Conservation (phyloP, 1,139 yeast species). For the Suhomyces anneliseae region DNA sequence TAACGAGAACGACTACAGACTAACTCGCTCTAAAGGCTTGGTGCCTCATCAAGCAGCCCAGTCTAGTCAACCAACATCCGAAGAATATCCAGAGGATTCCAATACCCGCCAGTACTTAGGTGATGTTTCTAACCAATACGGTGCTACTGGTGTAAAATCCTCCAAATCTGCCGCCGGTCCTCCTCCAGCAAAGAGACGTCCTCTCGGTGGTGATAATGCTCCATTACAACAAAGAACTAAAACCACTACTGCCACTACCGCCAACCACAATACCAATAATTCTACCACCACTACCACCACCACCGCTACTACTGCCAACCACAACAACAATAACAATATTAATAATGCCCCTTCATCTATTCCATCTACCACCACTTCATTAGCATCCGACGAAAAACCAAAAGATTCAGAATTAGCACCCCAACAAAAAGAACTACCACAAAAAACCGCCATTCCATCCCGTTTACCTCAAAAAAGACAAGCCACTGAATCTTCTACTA, state of each 20-base stretch:
- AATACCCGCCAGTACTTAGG: conserved; percentile 34
- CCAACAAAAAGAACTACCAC: neutral
- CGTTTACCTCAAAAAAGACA: conserved; percentile 57
- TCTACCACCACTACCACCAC: neutral
- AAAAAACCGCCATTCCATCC: conserved; percentile 26
- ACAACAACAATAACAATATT: neutral
- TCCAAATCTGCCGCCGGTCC: conserved; percentile 7
- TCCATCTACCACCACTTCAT: conserved; percentile 3
- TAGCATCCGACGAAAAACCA: conserved; percentile 4
- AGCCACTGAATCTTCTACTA: conserved; percentile 56
- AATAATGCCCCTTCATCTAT: neutral
- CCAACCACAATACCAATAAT: neutral
- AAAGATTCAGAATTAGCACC: conserved; percentile 1
- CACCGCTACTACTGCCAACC: neutral
- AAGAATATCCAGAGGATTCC: neutral
- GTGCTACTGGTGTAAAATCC: conserved; percentile 14
- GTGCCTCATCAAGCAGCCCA: conserved; percentile 4
- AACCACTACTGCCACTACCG: neutral
- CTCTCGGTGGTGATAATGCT: conserved; percentile 37
- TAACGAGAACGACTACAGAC: conserved; percentile 45
- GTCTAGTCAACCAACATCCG: conserved; percentile 10
- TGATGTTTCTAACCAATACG: conserved; percentile 45
- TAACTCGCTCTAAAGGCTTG: conserved; percentile 33
- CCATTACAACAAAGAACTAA: conserved; percentile 26
- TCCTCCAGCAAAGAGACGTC: conserved; percentile 24